Percentiles rank a stretch among this genome's conserved stretches.
phyloP scores from a whole-genome alignment of 2,329 filamentous ascomycete species.

The Aureobasidium subglaciale region DNA sequence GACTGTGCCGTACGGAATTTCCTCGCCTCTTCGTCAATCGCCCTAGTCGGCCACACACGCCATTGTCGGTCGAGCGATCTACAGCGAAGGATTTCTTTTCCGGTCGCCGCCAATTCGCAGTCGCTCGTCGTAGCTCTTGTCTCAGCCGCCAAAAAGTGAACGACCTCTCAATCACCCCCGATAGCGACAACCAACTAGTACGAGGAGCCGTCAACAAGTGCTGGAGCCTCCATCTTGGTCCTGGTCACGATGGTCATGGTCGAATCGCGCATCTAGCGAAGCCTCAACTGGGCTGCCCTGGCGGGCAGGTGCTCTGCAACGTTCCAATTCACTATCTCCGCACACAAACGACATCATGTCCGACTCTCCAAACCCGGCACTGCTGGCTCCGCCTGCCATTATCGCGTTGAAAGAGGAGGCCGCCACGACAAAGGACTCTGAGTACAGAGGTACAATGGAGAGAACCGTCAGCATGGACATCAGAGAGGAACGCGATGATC shows the following conservation, averaged over 20 bases:
- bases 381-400: constrained; percentile 38
- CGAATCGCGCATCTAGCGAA: constrained; percentile 5
- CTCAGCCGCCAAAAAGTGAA: neutral
- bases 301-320: constrained; percentile 16
- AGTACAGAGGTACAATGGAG: constrained; percentile 38
- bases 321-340: neutral
- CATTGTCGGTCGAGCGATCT: neutral
- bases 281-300: constrained; percentile 15
- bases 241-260: constrained; percentile 17
- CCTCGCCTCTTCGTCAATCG: neutral
- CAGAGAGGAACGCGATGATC: constrained; percentile 83
- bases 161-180: neutral
- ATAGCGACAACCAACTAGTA: neutral
- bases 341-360: constrained; percentile 5
- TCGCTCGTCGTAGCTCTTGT: neutral
- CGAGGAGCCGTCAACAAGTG: neutral
- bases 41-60: neutral
- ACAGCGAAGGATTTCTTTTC: neutral
- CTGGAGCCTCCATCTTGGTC: constrained; percentile 12
- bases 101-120: neutral
- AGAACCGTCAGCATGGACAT: constrained; percentile 78
- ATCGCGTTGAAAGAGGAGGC: constrained; percentile 37
- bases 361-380: constrained; percentile 17
- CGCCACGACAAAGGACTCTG: constrained; percentile 15
- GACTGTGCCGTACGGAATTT: neutral